phyloP scores from a whole-genome alignment of 1,284 basidiomycete genomes.

The Abortiporus biennis region DNA sequence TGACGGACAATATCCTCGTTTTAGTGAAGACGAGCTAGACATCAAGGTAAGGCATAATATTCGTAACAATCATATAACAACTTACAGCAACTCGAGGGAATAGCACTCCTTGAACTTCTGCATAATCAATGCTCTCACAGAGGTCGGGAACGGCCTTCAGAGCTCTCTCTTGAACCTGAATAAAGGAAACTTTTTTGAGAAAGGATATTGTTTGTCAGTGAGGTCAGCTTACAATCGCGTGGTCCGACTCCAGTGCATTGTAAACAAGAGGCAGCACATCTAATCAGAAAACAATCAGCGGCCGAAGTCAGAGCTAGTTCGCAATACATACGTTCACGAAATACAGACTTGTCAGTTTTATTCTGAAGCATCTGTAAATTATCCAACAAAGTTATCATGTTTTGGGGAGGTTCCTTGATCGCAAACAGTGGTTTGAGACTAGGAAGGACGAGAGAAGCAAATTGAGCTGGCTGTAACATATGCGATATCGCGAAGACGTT shows the following conservation, averaged over 20 bases:
- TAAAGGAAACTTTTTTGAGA: constrained; percentile 4
- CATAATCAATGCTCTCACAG: constrained; percentile 91
- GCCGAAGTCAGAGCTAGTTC: constrained; percentile 2
- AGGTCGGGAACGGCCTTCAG: constrained; percentile 82
- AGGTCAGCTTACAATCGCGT: constrained; percentile 52
- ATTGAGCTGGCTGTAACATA: constrained; percentile 75
- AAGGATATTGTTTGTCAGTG: neutral
- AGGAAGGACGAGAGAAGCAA: constrained; percentile 78
- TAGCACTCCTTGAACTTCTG: constrained; percentile 80
- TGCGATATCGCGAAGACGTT: constrained; percentile 93
- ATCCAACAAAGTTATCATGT: constrained; percentile 89
- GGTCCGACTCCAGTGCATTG: constrained; percentile 91
- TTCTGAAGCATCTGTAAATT: constrained; percentile 84
- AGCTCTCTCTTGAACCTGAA: constrained; percentile 86
- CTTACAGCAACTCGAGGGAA: constrained; percentile 86
- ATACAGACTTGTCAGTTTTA: constrained; percentile 85
- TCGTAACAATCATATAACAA: constrained; percentile 11
- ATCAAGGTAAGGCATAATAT: too few species aligned
- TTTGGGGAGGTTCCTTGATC: constrained; percentile 94
- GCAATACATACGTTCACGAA: constrained; percentile 82
- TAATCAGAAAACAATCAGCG: constrained; percentile 22
- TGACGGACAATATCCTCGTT: constrained; percentile 81
- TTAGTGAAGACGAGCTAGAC: constrained; percentile 81
- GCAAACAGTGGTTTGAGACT: constrained; percentile 88
- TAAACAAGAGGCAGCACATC: constrained; percentile 95